Conservation (phyloP, 2,329 filamentous ascomycete species). For the Colletotrichum trifolii region DNA sequence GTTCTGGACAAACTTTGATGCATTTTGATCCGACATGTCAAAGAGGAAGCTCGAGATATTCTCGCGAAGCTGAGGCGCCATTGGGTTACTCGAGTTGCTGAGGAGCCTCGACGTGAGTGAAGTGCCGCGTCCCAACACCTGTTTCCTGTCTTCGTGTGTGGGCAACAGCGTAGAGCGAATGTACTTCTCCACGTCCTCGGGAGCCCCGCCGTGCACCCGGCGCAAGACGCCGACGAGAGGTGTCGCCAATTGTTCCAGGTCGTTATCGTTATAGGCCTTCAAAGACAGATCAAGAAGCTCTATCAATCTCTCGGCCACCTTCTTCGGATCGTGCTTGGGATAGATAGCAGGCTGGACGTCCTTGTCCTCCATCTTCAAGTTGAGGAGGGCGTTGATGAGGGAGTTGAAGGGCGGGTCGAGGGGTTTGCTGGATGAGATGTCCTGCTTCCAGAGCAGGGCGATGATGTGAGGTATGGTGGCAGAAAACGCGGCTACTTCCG, state of each 20-base stretch:
- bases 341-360: constrained; percentile 70
- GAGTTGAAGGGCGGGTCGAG: constrained; percentile 78
- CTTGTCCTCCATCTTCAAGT: constrained; percentile 74
- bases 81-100: constrained; percentile 78
- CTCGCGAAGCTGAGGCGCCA: constrained; percentile 77
- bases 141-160: constrained; percentile 77
- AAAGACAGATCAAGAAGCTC: constrained; percentile 76
- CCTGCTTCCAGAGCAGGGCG: constrained; percentile 71
- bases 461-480: constrained; percentile 76
- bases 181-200: constrained; percentile 67
- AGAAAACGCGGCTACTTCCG: constrained; percentile 71
- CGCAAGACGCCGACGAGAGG: constrained; percentile 81
- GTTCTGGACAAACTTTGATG: constrained; percentile 84
- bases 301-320: constrained; percentile 73
- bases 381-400: constrained; percentile 84
- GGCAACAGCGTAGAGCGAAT: constrained; percentile 80
- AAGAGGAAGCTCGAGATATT: constrained; percentile 85
- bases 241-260: constrained; percentile 78
- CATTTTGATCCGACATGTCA: constrained; percentile 84
- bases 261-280: constrained; percentile 69
- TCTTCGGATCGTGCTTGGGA: constrained; percentile 69
- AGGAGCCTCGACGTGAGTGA: constrained; percentile 82
- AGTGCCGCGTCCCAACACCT: constrained; percentile 80
- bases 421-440: constrained; percentile 70
- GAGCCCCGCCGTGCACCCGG: constrained; percentile 76